phyloP scores from a whole-genome alignment of 768 basidiomycete genomes.

The Paxillus ammoniavirescens region DNA sequence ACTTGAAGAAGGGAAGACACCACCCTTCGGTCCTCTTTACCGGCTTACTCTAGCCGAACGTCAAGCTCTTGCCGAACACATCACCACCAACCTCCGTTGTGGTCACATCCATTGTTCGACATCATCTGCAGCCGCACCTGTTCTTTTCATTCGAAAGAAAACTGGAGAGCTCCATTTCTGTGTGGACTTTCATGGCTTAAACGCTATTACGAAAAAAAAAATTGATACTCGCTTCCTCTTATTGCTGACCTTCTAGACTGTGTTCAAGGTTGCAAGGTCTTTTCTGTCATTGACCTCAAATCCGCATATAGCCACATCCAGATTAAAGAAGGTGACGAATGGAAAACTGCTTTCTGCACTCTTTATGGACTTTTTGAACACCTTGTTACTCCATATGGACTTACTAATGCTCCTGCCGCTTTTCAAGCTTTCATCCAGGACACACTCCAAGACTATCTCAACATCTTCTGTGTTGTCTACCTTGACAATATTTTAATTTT shows the following conservation, averaged over 20 bases:
- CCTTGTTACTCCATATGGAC: conserved; percentile 37
- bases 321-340: conserved; percentile 39
- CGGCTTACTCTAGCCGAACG: conserved; percentile 31
- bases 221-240: conserved; percentile 34
- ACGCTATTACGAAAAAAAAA: conserved; percentile 34
- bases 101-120: conserved; percentile 22
- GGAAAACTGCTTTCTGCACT: conserved; percentile 44
- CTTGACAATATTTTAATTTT: conserved; percentile 46
- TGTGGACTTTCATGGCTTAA: conserved; percentile 34
- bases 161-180: conserved; percentile 29
- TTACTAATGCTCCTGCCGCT: conserved; percentile 38
- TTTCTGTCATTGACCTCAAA: conserved; percentile 37
- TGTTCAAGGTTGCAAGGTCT: conserved; percentile 26
- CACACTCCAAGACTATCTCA: conserved; percentile 37
- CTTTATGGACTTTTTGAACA: conserved; percentile 38
- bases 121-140: conserved; percentile 30
- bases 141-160: conserved; percentile 34
- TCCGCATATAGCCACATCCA: conserved; percentile 37
- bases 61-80: conserved; percentile 31
- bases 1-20: conserved; percentile 26
- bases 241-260: conserved; percentile 30
- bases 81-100: conserved; percentile 33
- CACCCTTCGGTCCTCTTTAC: conserved; percentile 34
- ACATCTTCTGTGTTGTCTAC: conserved; percentile 40
- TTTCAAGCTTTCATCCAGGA: conserved; percentile 46